These are phyloP conservation scores for Malassezia yamatoensis DNA, from an alignment of 1,284 basidiomycete species.

Conservation along the genomic window DNA sequence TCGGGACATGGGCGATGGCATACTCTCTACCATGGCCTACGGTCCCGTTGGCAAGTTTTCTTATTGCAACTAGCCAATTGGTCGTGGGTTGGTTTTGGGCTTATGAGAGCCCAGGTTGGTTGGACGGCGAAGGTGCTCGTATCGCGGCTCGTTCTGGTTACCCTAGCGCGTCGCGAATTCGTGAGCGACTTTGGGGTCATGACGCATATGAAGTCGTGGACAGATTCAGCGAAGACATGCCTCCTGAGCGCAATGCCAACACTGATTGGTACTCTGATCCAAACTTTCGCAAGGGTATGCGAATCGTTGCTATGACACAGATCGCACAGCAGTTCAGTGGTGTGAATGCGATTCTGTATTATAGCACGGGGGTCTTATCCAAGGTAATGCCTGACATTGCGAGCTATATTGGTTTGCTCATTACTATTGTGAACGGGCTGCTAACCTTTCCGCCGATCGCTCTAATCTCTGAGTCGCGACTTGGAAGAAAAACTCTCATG, in stretches of 20 bases:
- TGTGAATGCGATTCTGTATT: conserved; percentile 43
- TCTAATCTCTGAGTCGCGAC: conserved; percentile 58
- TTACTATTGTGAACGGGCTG: conserved; percentile 56
- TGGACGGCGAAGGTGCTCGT: conserved; percentile 21
- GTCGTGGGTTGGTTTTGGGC: conserved; percentile 28
- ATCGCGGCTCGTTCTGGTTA: not conserved
- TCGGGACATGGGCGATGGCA: conserved; percentile 45
- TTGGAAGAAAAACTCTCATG: conserved; percentile 50
- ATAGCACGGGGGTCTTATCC: conserved; percentile 38
- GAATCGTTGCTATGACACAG: conserved; percentile 35
- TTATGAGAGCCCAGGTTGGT: conserved; percentile 34
- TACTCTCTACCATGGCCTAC: conserved; percentile 39
- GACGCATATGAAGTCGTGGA: not conserved
- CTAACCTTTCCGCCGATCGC: conserved; percentile 73
- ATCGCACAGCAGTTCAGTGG: conserved; percentile 41
- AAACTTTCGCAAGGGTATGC: conserved; percentile 21
- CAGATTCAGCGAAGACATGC: not conserved
- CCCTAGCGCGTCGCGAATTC: conserved; percentile 17
- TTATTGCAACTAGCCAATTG: conserved; percentile 45
- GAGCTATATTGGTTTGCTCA: conserved; percentile 30
- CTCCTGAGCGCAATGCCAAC: not conserved
- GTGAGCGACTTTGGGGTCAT: conserved; percentile 19
- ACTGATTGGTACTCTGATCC: not conserved
- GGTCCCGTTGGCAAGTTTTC: conserved; percentile 44
- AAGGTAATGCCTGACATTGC: conserved; percentile 27